Percentiles rank a stretch among this genome's conserved stretches.
Evolutionary conservation across 202 grass and related monocot species (phyloP).

Genomic region (Bolboschoenoplectus hybrid): DNA sequence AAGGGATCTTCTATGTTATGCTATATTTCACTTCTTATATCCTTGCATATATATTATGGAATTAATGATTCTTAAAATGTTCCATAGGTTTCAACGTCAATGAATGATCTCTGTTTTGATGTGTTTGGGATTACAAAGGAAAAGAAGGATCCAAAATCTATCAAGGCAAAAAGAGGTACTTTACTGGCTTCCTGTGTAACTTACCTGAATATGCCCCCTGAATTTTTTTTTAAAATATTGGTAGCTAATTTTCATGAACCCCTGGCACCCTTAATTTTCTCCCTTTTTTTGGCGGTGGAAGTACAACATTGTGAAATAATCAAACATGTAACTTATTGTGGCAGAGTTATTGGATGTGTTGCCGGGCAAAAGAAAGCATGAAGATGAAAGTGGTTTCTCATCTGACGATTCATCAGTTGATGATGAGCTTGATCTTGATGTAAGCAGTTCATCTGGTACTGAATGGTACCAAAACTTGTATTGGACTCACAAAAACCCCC

Average conservation of each 20-base stretch:
- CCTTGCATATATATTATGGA: constrained; percentile 33
- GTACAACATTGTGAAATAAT: background rate
- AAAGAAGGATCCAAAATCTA: constrained; percentile 77
- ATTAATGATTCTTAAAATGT: constrained; percentile 26
- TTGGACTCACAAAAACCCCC: background rate
- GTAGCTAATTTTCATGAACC: background rate
- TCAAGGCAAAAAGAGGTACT: constrained; percentile 92
- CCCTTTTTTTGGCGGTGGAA: background rate
- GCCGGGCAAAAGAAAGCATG: constrained; percentile 78
- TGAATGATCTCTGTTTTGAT: constrained; percentile 94
- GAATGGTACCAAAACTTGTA: background rate
- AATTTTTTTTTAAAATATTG: background rate
- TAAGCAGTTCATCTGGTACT: constrained; percentile 35
- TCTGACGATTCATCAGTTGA: constrained; percentile 62
- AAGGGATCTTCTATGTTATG: constrained; percentile 16
- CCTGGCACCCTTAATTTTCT: background rate
- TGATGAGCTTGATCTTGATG: constrained; percentile 63
- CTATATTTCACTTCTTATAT: background rate
- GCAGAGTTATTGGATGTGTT: constrained; percentile 81
- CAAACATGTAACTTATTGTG: constrained; percentile 4
- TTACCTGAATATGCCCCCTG: background rate
- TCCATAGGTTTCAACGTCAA: constrained; percentile 83
- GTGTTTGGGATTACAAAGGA: constrained; percentile 88
- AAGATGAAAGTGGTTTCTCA: constrained; percentile 46
- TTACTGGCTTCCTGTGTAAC: background rate